Evolutionary conservation across 129 eudicot genomes (phyloP), one percentile per base, ranked within the genome.

Genomic region (Flaveria brownii): DNA sequence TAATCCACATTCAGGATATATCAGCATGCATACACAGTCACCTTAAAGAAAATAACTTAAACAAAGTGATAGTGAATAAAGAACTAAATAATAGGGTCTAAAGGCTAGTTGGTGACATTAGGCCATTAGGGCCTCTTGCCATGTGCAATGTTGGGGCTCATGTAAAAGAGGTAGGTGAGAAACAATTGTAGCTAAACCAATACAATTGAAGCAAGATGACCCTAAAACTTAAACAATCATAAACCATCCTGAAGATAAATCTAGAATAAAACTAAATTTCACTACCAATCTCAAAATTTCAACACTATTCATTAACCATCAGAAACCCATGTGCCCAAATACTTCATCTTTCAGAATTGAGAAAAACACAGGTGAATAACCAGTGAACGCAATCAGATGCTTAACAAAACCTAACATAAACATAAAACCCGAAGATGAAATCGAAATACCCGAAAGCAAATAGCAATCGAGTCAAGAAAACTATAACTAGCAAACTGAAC

Each of bases 351-450:
- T 75, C 18, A n/a, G 1, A 46, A 45, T 75, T 67, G 41, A 66
- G 9, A 54, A 76, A 76, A 76, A 51, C 22, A 41, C 55, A 56
- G 43, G 41, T 36, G 41, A 36, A 36, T 36, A 36, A 36, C 41
- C 26, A 20, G 36, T 12, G 4, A 25, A 64, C 26, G 65, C 1
- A 28, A 80, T 56, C 79, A 80, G 56, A 80, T 7, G 2, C 42
- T 54, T 26, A 45, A 30, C 62, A 61, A 18, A 70, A 30, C 8
- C 68, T 47, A 70, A 57, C 41, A 60, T 28, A 10, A 22, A 75
- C 41, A 36, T 51, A 64, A 59, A 64, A 77, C 72, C 73, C 72
- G 82, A 79, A 79, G 49, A 77, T 75, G 71, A 62, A 78, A 76
- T 52, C 77, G 61, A 20, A 49, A 62, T 68, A 80, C 54, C 45